phyloP scores from a whole-genome alignment of 306 rosid genomes.

The Lablab purpureus region DNA sequence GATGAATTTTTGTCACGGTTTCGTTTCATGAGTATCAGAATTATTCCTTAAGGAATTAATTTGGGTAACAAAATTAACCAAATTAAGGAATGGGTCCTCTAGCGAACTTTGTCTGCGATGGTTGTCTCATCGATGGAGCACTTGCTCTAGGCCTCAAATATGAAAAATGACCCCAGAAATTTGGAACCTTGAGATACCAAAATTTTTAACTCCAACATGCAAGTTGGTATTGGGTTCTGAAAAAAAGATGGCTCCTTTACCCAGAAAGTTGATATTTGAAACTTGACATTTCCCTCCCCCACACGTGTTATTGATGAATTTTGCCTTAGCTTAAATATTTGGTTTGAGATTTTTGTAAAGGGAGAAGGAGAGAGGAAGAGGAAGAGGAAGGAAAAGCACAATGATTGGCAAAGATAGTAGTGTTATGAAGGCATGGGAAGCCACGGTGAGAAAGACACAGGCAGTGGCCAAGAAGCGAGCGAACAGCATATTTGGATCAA shows the following conservation, averaged over 20 bases:
- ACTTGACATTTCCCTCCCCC: background rate
- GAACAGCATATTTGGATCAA: constrained; percentile 74
- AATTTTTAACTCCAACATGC: constrained; percentile 40
- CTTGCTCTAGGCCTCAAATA: background rate
- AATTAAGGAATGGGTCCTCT: constrained; percentile 18
- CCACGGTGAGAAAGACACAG: constrained; percentile 82
- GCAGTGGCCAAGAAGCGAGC: constrained; percentile 86
- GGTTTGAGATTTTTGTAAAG: background rate
- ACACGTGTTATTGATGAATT: constrained; percentile 31
- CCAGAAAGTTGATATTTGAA: constrained; percentile 13
- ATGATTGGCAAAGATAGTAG: constrained; percentile 75
- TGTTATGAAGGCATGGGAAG: constrained; percentile 93
- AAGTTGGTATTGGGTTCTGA: constrained; percentile 41
- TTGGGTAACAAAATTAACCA: background rate
- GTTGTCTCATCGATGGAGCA: constrained; percentile 27
- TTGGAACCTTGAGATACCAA: constrained; percentile 34
- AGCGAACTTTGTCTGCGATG: constrained; percentile 7
- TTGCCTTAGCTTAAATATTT: background rate
- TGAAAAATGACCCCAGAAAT: constrained; percentile 27
- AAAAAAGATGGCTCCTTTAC: constrained; percentile 36
- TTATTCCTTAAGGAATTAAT: constrained; percentile 18
- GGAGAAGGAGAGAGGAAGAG: background rate
- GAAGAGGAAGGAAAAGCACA: background rate
- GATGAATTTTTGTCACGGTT: constrained; percentile 27
- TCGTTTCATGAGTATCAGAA: constrained; percentile 11